phyloP scores from a whole-genome alignment of 169 alveolate species.

The Plasmodium gallinaceum region DNA sequence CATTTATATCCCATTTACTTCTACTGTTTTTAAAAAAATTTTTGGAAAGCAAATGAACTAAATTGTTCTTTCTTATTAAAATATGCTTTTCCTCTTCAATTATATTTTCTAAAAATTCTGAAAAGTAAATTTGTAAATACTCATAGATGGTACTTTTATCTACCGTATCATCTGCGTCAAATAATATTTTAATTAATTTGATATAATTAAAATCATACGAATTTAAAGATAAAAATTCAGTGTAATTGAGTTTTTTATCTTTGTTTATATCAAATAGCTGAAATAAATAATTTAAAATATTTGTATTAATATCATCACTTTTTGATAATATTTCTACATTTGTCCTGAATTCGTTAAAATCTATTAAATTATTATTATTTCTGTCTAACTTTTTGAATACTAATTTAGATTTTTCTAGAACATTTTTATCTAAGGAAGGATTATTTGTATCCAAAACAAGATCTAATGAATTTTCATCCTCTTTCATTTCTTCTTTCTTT shows the following conservation, averaged over 20 bases:
- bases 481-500: background rate
- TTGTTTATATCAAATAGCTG: conserved; percentile 34
- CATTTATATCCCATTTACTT: conserved; percentile 35
- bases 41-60: background rate
- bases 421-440: conserved; percentile 21
- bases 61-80: background rate
- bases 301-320: conserved; percentile 10
- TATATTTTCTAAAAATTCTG: conserved; percentile 35
- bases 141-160: conserved; percentile 8
- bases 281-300: conserved; percentile 24
- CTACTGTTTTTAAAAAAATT: conserved; percentile 21
- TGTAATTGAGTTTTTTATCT: conserved; percentile 46
- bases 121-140: conserved; percentile 29
- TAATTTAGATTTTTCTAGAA: conserved; percentile 21
- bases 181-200: conserved; percentile 22
- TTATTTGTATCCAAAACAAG: conserved; percentile 45
- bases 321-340: conserved; percentile 28
- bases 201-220: conserved; percentile 46
- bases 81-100: background rate
- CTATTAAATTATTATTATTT: conserved; percentile 31
- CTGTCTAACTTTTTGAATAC: conserved; percentile 35
- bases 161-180: conserved; percentile 14
- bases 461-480: background rate
- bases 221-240: conserved; percentile 48
- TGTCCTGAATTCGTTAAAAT: conserved; percentile 23